Conservation (phyloP, 257 asterid genomes). For the Przewalskia tangutica region DNA sequence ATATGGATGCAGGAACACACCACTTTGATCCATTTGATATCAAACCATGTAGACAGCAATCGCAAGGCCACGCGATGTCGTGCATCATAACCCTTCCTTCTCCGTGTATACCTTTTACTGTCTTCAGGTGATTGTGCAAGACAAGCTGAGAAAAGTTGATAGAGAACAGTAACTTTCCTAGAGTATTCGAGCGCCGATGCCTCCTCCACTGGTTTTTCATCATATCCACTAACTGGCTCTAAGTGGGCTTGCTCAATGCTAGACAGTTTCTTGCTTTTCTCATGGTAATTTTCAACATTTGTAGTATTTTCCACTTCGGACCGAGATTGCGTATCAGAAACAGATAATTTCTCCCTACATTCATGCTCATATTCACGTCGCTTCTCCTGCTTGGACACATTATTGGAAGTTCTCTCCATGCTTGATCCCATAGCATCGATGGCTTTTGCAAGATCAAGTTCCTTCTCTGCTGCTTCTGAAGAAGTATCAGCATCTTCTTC, state of each 20-base stretch:
- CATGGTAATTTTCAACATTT: conserved; percentile 22
- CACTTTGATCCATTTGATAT: conserved; percentile 74
- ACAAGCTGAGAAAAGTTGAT: conserved; percentile 83
- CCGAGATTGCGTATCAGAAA: conserved; percentile 24
- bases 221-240: conserved; percentile 28
- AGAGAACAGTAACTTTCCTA: conserved; percentile 60
- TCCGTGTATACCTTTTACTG: conserved; percentile 28
- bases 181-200: conserved; percentile 43
- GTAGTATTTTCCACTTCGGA: conserved; percentile 18
- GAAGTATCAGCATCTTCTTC: conserved; percentile 46
- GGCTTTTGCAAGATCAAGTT: conserved; percentile 50
- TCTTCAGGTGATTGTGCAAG: conserved; percentile 49
- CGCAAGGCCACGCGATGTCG: conserved; percentile 80
- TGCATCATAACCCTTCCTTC: conserved; percentile 75
- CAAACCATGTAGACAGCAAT: conserved; percentile 77
- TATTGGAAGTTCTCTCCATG: conserved; percentile 42
- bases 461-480: conserved; percentile 42
- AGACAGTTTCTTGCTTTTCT: conserved; percentile 26
- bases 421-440: conserved; percentile 61
- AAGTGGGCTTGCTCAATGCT: conserved; percentile 23
- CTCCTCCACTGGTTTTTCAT: conserved; percentile 56
- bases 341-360: conserved; percentile 55
- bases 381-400: conserved; percentile 48
- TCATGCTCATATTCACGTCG: conserved; percentile 58
- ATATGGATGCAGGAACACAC: conserved; percentile 22